Evolutionary conservation across 305 asterid species (phyloP).

Genomic region (Fraxinus baroniana): DNA sequence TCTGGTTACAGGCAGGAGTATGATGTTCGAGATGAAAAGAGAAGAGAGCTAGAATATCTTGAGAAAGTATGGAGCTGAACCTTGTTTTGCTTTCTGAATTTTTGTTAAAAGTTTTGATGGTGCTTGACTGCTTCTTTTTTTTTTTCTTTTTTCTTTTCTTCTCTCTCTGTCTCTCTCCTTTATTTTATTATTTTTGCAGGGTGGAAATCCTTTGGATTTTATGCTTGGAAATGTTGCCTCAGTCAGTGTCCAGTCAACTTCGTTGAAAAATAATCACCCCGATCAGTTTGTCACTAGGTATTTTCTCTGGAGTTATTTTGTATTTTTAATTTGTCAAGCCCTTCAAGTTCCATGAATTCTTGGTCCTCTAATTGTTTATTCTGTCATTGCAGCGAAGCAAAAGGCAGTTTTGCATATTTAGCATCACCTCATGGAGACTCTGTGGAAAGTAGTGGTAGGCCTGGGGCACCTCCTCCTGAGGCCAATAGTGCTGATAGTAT

Average conservation of each 20-base stretch:
- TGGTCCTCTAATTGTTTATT: conserved; percentile 19
- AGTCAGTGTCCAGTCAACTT: conserved; percentile 82
- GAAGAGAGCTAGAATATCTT: conserved; percentile 89
- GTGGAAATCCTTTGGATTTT: conserved; percentile 89
- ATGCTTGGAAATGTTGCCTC: conserved; percentile 61
- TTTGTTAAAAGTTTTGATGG: conserved; percentile 20
- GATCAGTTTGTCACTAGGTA: conserved; percentile 60
- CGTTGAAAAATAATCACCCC: conserved; percentile 42
- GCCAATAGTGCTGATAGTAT: conserved; percentile 87
- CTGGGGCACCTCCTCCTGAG: conserved; percentile 61
- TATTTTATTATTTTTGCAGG: conserved; percentile 43
- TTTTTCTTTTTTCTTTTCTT: background rate
- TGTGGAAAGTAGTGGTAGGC: conserved; percentile 91
- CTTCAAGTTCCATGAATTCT: background rate
- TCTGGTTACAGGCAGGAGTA: conserved; percentile 71
- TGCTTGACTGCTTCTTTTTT: conserved; percentile 11
- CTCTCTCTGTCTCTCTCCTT: background rate
- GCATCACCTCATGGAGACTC: conserved; percentile 97
- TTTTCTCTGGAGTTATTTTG: conserved; percentile 22
- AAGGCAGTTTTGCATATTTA: conserved; percentile 80
- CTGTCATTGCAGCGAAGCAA: conserved; percentile 67
- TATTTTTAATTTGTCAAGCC: background rate
- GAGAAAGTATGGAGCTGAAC: conserved; percentile 67
- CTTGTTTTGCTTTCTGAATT: conserved; percentile 29
- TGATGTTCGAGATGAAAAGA: conserved; percentile 74